A percentile compares a stretch with the other conserved stretches of the same genome.
Conservation (phyloP, 257 asterid species). For the Craterostigma plantagineum region DNA sequence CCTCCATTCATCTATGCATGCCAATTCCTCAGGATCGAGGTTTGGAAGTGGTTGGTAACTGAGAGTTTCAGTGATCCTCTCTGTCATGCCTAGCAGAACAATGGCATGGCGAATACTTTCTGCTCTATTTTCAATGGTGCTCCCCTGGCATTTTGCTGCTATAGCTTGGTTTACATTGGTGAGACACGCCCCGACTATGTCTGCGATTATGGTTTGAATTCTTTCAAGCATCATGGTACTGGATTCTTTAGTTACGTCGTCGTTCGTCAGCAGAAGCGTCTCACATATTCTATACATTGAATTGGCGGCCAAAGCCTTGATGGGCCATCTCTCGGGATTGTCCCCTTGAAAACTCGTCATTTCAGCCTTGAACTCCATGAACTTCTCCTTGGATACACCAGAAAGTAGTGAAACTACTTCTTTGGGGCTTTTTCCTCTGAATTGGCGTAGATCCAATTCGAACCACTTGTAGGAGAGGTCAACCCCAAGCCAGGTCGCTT, state of each 20-base stretch:
- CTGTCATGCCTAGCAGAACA: constrained; percentile 19
- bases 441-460: constrained; percentile 17
- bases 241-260: neutral
- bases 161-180: constrained; percentile 18
- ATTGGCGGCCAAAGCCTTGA: constrained; percentile 17
- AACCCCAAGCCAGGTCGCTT: constrained; percentile 26
- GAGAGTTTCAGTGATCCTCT: constrained; percentile 20
- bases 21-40: constrained; percentile 14
- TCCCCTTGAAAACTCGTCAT: constrained; percentile 11
- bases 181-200: constrained; percentile 25
- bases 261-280: constrained; percentile 10
- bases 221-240: constrained; percentile 16
- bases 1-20: constrained; percentile 19
- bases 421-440: constrained; percentile 13
- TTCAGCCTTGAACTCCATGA: constrained; percentile 11
- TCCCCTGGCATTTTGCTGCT: constrained; percentile 17
- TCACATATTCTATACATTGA: constrained; percentile 21
- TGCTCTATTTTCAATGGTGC: constrained; percentile 14
- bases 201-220: constrained; percentile 17
- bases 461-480: constrained; percentile 21
- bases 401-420: constrained; percentile 12
- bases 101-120: constrained; percentile 19
- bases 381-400: constrained; percentile 11
- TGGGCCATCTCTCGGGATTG: constrained; percentile 23
- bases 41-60: constrained; percentile 14